Conservation (phyloP, 495 filamentous ascomycete genomes). For the Bombardia bombarda region DNA sequence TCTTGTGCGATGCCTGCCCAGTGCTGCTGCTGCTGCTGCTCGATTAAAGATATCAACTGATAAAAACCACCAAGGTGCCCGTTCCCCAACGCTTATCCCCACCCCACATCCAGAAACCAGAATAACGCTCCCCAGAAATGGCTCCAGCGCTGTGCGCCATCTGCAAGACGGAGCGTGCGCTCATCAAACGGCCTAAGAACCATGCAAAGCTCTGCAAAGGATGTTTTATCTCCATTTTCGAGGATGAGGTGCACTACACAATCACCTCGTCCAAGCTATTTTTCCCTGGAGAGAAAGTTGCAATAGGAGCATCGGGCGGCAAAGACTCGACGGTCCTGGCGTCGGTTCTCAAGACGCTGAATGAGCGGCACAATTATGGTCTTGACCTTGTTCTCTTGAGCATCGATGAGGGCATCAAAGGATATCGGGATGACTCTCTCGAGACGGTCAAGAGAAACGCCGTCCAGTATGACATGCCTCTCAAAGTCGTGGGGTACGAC, state of each 20-base stretch:
- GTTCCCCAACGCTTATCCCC: no score
- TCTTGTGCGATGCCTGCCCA: neutral
- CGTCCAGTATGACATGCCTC: constrained; percentile 77
- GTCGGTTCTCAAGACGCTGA: constrained; percentile 87
- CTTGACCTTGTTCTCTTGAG: constrained; percentile 79
- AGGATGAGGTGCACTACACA: constrained; percentile 88
- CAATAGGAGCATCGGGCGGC: constrained; percentile 92
- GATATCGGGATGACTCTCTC: constrained; percentile 89
- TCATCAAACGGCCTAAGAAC: constrained; percentile 92
- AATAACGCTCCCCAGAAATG: constrained; percentile 24
- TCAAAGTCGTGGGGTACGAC: constrained; percentile 85
- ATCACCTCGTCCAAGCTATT: constrained; percentile 75
- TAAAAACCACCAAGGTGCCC: neutral
- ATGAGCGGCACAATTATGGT: constrained; percentile 81
- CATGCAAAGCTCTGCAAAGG: constrained; percentile 80
- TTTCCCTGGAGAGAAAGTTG: constrained; percentile 73
- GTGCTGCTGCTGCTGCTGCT: neutral
- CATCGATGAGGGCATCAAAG: constrained; percentile 95
- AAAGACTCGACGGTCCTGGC: constrained; percentile 97
- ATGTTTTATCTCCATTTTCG: constrained; percentile 83
- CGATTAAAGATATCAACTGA: no score
- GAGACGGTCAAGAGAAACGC: constrained; percentile 96
- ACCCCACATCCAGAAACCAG: neutral
- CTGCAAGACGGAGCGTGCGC: constrained; percentile 68
- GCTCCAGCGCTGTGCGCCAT: constrained; percentile 55